Percentiles rank a stretch among this genome's conserved stretches.
Conservation (phyloP, 2,329 filamentous ascomycete genomes). For the Elsinoe arachidis region DNA sequence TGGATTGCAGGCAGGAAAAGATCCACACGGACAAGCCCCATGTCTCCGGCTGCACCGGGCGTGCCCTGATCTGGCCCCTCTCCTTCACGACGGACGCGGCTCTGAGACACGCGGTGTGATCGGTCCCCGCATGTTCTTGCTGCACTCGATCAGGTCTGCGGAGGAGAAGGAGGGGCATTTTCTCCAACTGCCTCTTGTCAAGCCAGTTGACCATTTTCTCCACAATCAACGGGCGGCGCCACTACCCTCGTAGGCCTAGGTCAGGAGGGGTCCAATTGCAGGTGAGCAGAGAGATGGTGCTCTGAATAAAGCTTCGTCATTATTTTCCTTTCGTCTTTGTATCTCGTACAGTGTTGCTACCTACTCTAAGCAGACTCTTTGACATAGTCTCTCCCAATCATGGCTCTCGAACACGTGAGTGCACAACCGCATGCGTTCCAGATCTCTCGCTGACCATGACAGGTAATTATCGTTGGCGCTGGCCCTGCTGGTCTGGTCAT, state of each 20-base stretch:
- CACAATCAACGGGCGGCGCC: not conserved
- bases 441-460: not conserved
- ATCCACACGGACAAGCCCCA: not conserved
- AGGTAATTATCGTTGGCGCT: conserved; percentile 24
- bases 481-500: conserved; percentile 27
- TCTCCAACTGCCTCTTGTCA: not conserved
- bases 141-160: not conserved
- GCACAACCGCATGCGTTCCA: not conserved
- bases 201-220: not conserved
- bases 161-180: conserved; percentile 2
- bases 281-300: not conserved
- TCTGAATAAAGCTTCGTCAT: not conserved
- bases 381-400: not conserved
- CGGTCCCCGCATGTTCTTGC: conserved; percentile 3
- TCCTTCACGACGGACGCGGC: not conserved
- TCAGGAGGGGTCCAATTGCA: not conserved
- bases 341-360: not conserved
- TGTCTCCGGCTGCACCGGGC: conserved; percentile 1
- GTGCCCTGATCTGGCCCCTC: not conserved
- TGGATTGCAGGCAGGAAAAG: not conserved
- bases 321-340: not conserved
- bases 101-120: conserved; percentile 8
- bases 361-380: not conserved
- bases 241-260: not conserved
- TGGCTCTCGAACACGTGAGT: conserved; percentile 6